Percentiles rank a stretch among this genome's conserved stretches.
phyloP scores from a whole-genome alignment of 2,329 filamentous ascomycete species.

The Parastagonospora avenae region DNA sequence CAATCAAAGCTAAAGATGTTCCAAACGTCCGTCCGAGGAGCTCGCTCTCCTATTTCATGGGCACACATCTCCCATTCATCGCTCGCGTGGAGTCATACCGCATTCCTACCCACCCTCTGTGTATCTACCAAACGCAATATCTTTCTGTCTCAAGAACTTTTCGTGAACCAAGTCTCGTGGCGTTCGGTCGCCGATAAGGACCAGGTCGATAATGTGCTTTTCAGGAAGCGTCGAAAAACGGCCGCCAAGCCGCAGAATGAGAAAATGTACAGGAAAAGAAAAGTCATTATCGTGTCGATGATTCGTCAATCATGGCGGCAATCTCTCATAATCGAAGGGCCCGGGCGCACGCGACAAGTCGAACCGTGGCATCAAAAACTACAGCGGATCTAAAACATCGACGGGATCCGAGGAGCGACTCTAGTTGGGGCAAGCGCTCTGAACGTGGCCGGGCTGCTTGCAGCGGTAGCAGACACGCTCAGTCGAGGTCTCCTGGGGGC shows the following conservation, averaged over 20 bases:
- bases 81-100: slow-evolving; percentile 38
- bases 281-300: slow-evolving; percentile 46
- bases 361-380: slow-evolving; percentile 32
- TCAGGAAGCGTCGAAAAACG: slow-evolving; percentile 45
- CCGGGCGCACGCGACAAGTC: slow-evolving; percentile 21
- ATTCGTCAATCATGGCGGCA: slow-evolving; percentile 34
- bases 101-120: slow-evolving; percentile 39
- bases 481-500: slow-evolving; percentile 84
- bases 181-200: slow-evolving; percentile 42
- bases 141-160: slow-evolving; percentile 42
- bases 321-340: slow-evolving; percentile 35
- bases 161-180: slow-evolving; percentile 42
- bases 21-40: slow-evolving; percentile 21
- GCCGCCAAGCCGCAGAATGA: slow-evolving; percentile 46
- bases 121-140: slow-evolving; percentile 41
- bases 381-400: slow-evolving; percentile 38
- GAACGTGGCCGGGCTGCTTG: slow-evolving; percentile 85
- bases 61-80: slow-evolving; percentile 36
- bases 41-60: slow-evolving; percentile 23
- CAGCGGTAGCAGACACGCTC: slow-evolving; percentile 99
- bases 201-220: slow-evolving; percentile 45
- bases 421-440: slow-evolving; percentile 90
- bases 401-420: slow-evolving; percentile 28
- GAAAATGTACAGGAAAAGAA: slow-evolving; percentile 47
- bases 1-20: slow-evolving; percentile 5